Evolutionary conservation across 805 yeast genomes (phyloP), one percentile per base, ranked within the genome.

Genomic region (Millerozyma acaciae): DNA sequence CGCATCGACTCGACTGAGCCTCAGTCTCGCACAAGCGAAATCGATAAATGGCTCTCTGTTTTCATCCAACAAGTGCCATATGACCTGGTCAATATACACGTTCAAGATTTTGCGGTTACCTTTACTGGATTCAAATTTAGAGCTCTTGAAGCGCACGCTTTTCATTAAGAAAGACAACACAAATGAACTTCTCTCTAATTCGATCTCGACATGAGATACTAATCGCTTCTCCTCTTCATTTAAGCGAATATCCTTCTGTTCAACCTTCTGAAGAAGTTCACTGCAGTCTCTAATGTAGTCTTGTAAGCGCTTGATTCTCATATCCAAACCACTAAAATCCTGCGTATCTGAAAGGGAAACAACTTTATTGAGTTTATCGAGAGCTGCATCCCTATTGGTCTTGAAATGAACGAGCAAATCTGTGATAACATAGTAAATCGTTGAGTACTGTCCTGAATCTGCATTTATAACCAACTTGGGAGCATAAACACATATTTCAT

Each of bases 1-100:
- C 8, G 77, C 66, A 29, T 80, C 85, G 4, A 80, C 49, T 34
- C 94, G 65, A 28, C 74, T 62, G 55, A 80, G 85, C 18, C 62
- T 63, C 2, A 84, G 73, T 20, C 73, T 69, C 1, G 80, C 79
- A 9, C 89, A 50, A 0, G 81, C 78, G 35, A 87, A 62, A 44
- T 83, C 90, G 32, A 86, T 54, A 45, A 89, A 78, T 8, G 90
- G 85, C 10, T 63, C 50, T 16, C 84, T 60, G 6, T 70, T 56
- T 8, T 74, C 75, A 35, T 76, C 77, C 37, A 87, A 60, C 51
- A 89, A 62, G 48, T 84, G 90, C 55, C 87, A 64, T 26, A 79
- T 75, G 26, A 87, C 66, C 39, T 82, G 81, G 43, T 81, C 88
- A 0, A 89, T 77, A 16, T 48, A 33, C 15, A 62, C 48, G 21